These are phyloP conservation scores for Ambrosiella cleistominuta DNA, from an alignment of 2,329 filamentous ascomycete genomes.

Conservation along the genomic window DNA sequence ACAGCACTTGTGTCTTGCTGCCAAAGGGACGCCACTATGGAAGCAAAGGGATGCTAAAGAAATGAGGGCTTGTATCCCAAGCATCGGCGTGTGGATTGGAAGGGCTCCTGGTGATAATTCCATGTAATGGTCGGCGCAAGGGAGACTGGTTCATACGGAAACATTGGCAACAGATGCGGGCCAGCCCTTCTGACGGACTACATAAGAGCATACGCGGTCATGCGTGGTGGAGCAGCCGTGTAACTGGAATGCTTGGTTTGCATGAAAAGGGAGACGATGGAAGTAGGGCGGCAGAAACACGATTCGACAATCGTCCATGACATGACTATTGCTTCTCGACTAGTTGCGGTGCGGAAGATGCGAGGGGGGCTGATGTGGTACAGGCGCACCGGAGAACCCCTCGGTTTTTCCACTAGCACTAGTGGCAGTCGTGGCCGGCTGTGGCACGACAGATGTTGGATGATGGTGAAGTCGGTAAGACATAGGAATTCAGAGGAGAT, in stretches of 20 bases:
- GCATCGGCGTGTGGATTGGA: neutral
- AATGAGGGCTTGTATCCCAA: neutral
- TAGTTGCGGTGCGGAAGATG: too few relatives aligned
- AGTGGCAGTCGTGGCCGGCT: neutral
- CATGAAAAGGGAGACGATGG: too few relatives aligned
- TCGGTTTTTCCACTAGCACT: neutral
- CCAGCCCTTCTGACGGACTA: neutral
- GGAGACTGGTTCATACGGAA: neutral
- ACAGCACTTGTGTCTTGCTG: neutral
- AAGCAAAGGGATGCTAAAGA: neutral
- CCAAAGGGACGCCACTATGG: neutral
- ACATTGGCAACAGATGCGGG: neutral
- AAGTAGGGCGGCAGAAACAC: too few relatives aligned
- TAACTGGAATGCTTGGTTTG: too few relatives aligned
- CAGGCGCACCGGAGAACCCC: too few relatives aligned
- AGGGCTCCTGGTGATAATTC: neutral
- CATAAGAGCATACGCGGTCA: neutral
- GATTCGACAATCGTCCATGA: too few relatives aligned
- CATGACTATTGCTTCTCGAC: too few relatives aligned
- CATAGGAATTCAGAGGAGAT: too few relatives aligned
- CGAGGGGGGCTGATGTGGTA: too few relatives aligned
- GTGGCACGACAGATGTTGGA: neutral
- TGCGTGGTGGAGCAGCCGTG: neutral
- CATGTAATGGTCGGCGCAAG: neutral
- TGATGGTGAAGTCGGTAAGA: too few relatives aligned